Percentiles rank a stretch among this genome's conserved stretches.
These are phyloP conservation scores for Candida peoriensis DNA, from an alignment of 805 yeast genomes.

Conservation along the genomic window DNA sequence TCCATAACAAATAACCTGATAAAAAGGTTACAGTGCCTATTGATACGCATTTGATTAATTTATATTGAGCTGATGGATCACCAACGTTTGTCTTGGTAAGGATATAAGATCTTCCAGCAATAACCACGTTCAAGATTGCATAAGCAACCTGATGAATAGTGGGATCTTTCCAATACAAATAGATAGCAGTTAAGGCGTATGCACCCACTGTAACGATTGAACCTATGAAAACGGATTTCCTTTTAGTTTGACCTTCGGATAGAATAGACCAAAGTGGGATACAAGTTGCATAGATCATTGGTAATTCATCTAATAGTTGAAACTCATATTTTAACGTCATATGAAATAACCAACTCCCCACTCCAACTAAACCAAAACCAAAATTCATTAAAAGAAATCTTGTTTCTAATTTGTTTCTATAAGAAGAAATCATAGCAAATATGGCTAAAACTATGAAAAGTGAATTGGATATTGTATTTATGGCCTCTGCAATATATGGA, in stretches of 20 bases:
- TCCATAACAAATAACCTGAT: conserved; percentile 83
- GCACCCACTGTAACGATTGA: conserved; percentile 48
- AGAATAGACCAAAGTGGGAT: conserved; percentile 86
- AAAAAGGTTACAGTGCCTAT: conserved; percentile 60
- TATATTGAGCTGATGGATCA: conserved; percentile 39
- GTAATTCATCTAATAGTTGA: conserved; percentile 91
- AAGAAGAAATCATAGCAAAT: conserved; percentile 60
- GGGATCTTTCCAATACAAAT: conserved; percentile 73
- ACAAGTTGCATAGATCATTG: conserved; percentile 98
- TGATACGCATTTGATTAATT: conserved; percentile 50
- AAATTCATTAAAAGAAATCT: conserved; percentile 67
- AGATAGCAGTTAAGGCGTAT: conserved; percentile 59
- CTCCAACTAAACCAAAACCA: conserved; percentile 86
- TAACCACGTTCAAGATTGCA: conserved; percentile 69
- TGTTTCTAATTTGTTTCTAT: conserved; percentile 54
- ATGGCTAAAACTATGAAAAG: conserved; percentile 50
- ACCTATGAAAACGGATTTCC: conserved; percentile 40
- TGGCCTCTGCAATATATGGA: conserved; percentile 81
- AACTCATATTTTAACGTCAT: conserved; percentile 89
- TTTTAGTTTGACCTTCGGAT: conserved; percentile 45
- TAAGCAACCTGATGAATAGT: conserved; percentile 85
- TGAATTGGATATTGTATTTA: conserved; percentile 79
- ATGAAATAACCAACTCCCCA: conserved; percentile 94
- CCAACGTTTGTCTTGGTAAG: conserved; percentile 50
- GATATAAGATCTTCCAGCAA: conserved; percentile 54